Percentiles rank a stretch among this genome's conserved stretches.
Evolutionary conservation across 2,329 filamentous ascomycete species (phyloP).

Genomic region (Colletotrichum nymphaeae): DNA sequence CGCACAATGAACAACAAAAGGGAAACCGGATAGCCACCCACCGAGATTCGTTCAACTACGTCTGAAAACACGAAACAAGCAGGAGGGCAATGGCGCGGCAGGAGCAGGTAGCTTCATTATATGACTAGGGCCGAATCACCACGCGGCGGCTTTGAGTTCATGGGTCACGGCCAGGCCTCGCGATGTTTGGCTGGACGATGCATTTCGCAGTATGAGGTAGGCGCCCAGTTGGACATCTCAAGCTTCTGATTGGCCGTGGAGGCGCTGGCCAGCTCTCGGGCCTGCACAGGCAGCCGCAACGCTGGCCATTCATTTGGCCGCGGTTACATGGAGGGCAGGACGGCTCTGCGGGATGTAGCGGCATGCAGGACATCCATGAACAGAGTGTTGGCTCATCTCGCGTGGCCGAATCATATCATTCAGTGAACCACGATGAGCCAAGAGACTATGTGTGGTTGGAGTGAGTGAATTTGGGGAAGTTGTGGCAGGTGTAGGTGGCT

Average conservation of each 20-base stretch:
- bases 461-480: background rate
- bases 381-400: slow-evolving; percentile 2
- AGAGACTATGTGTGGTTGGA: background rate
- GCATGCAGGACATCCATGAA: background rate
- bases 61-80: slow-evolving; percentile 30
- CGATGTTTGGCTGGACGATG: slow-evolving; percentile 36
- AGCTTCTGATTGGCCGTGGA: slow-evolving; percentile 32
- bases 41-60: slow-evolving; percentile 12
- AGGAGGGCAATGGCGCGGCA: slow-evolving; percentile 24
- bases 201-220: slow-evolving; percentile 36
- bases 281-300: slow-evolving; percentile 27
- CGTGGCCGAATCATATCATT: slow-evolving; percentile 19
- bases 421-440: background rate
- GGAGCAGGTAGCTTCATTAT: slow-evolving; percentile 34
- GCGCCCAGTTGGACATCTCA: slow-evolving; percentile 28
- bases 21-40: slow-evolving; percentile 29
- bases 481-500: background rate
- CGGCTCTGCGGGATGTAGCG: slow-evolving; percentile 9
- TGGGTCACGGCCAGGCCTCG: slow-evolving; percentile 26
- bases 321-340: slow-evolving; percentile 14
- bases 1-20: slow-evolving; percentile 22
- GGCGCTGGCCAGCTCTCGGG: slow-evolving; percentile 34
- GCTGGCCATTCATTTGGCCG: slow-evolving; percentile 34
- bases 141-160: slow-evolving; percentile 15
- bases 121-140: slow-evolving; percentile 26